Base-by-base conservation (phyloP, 73 alveolate genomes). In the Uronychia setigera region DNA sequence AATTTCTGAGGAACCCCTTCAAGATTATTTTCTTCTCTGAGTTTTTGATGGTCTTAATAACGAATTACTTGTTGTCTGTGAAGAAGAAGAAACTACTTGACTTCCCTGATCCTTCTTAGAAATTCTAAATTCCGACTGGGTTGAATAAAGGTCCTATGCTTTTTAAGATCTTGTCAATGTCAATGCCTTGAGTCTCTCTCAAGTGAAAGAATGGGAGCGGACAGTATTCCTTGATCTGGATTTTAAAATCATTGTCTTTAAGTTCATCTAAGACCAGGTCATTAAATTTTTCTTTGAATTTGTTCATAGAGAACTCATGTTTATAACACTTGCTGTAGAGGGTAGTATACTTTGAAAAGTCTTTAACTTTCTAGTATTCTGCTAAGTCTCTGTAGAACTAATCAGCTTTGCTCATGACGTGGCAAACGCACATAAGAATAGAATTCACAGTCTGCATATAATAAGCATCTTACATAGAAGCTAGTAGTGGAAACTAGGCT, bases 51-150 rank as follows among this genome's bases (percentile, higher is more conserved):
- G 94, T 88, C 76, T 88, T 88, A n/a, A 88, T 81, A 11, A 80
- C 79, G 35, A 88, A 81, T 29, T 34, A 58, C 60, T 85, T 81
- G 77, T 88, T 88, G 35, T 81, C 94, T 1, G 94, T 74, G 78
- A 60, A 80, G 83, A 88, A 88, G 84, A 88, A 88, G 74, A 88
- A 88, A 25, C 87, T 76, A 29, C 35, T 75, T 0, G 94, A 88
- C 81, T 88, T 88, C n/a, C 94, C 94, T 33, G 87, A 76, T 46
- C 96, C 92, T 30, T 57, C 80, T 29, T 77, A 32, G 74, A 91
- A 89, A 29, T 84, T 81, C 1, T 81, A 35, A 83, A 86, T 86
- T 27, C 82, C 76, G 29, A 32, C 34, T 29, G 84, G 87, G 76
- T 91, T 91, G 28, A 75, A 83, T n/a, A 35, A 31, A 0, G 96